Conservation (phyloP, 2,329 filamentous ascomycete genomes). For the Piedraia hortae region DNA sequence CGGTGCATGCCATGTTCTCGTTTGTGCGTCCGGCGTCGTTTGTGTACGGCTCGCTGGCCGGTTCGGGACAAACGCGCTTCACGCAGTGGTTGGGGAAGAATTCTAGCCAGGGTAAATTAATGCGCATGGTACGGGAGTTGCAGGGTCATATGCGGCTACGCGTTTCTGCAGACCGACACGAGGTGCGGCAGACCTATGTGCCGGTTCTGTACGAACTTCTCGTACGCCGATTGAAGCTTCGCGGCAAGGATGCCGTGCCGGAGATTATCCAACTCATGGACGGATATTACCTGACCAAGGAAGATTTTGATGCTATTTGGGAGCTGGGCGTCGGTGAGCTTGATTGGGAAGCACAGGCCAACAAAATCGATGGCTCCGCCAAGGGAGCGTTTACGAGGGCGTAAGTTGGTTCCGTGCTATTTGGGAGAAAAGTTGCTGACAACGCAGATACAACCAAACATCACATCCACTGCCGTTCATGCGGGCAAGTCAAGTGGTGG, state of each 20-base stretch:
- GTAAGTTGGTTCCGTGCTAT: slow-evolving; percentile 24
- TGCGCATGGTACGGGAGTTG: slow-evolving; percentile 67
- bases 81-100: slow-evolving; percentile 88
- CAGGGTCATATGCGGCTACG: slow-evolving; percentile 90
- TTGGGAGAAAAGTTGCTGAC: background rate
- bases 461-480: slow-evolving; percentile 85
- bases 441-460: slow-evolving; percentile 48
- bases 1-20: slow-evolving; percentile 80
- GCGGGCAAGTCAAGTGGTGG: slow-evolving; percentile 56
- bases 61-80: slow-evolving; percentile 37
- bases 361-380: slow-evolving; percentile 59
- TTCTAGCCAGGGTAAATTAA: slow-evolving; percentile 51
- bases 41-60: slow-evolving; percentile 45
- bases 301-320: slow-evolving; percentile 79
- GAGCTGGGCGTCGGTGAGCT: slow-evolving; percentile 77
- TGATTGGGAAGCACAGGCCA: slow-evolving; percentile 30
- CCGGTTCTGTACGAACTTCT: slow-evolving; percentile 65
- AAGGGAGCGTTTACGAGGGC: slow-evolving; percentile 73
- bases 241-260: slow-evolving; percentile 58
- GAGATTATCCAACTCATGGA: slow-evolving; percentile 91
- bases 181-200: slow-evolving; percentile 82
- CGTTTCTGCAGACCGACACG: slow-evolving; percentile 71
- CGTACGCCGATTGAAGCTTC: slow-evolving; percentile 41
- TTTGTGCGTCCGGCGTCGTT: slow-evolving; percentile 80
- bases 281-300: slow-evolving; percentile 77